phyloP scores from a whole-genome alignment of 208 protist genomes.

The Vickermania ingenoplastis region DNA sequence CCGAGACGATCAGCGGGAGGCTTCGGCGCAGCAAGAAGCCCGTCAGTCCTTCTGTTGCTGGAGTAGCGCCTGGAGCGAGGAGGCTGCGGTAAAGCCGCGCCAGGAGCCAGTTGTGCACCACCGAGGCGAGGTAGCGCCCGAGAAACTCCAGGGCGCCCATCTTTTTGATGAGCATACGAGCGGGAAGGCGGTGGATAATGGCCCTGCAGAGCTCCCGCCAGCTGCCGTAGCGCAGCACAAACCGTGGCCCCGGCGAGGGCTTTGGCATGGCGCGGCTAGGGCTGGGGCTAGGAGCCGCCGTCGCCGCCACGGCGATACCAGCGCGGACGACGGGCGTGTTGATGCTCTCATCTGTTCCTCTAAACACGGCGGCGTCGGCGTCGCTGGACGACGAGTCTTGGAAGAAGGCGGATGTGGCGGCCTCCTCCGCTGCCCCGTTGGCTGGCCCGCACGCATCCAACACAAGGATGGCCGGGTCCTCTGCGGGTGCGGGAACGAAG shows the following conservation, averaged over 20 bases:
- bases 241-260: not conserved
- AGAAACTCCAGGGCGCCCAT: slow-evolving; percentile 20
- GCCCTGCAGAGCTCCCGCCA: slow-evolving; percentile 10
- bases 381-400: not conserved
- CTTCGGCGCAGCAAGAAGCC: slow-evolving; percentile 9
- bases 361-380: no score
- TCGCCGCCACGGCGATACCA: not conserved
- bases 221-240: slow-evolving; percentile 11
- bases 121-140: slow-evolving; percentile 20
- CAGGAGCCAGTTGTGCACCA: slow-evolving; percentile 22
- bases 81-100: slow-evolving; percentile 9
- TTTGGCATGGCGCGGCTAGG: no score
- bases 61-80: not conserved
- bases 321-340: not conserved
- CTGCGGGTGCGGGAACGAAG: slow-evolving; percentile 5
- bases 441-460: not conserved
- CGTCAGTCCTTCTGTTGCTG: not conserved
- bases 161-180: slow-evolving; percentile 9
- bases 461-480: not conserved
- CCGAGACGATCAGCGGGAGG: slow-evolving; percentile 16
- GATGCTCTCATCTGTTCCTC: no score
- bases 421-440: not conserved
- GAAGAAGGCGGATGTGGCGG: not conserved
- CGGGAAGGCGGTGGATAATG: slow-evolving; percentile 13
- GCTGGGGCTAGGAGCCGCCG: not conserved